A percentile compares a stretch with the other conserved stretches of the same genome.
These are phyloP conservation scores for Syncephalis fuscata DNA, from an alignment of 371 early-diverging fungal genomes.

Conservation along the genomic window DNA sequence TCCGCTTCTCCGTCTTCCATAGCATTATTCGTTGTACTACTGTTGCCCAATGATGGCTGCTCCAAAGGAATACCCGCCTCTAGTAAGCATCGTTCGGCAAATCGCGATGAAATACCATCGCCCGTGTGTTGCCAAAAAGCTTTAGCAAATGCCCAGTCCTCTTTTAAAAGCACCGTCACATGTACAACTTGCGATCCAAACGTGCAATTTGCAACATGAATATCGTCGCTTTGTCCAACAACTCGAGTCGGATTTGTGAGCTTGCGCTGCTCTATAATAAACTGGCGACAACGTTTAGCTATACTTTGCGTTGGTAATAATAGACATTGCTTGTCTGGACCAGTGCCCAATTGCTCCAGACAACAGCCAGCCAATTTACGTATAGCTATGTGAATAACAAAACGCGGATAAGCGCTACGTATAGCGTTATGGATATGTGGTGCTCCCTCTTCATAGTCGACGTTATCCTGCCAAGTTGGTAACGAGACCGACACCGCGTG, in stretches of 20 bases:
- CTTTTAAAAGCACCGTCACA: conserved; percentile 56
- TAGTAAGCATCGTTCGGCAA: conserved; percentile 43
- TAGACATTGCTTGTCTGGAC: conserved; percentile 40
- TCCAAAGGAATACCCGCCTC: not conserved
- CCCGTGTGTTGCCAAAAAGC: conserved; percentile 93
- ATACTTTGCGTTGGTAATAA: conserved; percentile 54
- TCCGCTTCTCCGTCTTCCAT: not conserved
- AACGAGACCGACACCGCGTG: conserved; percentile 86
- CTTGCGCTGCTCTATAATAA: conserved; percentile 24
- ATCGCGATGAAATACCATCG: conserved; percentile 70
- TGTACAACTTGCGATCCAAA: conserved; percentile 26
- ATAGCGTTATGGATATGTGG: conserved; percentile 51
- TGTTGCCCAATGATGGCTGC: not conserved
- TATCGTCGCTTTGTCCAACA: conserved; percentile 7
- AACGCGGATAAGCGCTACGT: conserved; percentile 85
- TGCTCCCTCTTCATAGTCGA: conserved; percentile 81
- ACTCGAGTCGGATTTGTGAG: conserved; percentile 14
- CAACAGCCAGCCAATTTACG: conserved; percentile 18
- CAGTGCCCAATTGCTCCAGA: conserved; percentile 44
- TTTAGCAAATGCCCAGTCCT: conserved; percentile 53
- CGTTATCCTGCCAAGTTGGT: conserved; percentile 82
- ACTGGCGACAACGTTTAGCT: conserved; percentile 51
- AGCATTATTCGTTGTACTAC: conserved; percentile 13
- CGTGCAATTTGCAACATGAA: not conserved
- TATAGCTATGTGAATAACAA: conserved; percentile 48